These are phyloP conservation scores for Geotrichum europaeum DNA, from an alignment of 1,139 yeast genomes.

Conservation along the genomic window DNA sequence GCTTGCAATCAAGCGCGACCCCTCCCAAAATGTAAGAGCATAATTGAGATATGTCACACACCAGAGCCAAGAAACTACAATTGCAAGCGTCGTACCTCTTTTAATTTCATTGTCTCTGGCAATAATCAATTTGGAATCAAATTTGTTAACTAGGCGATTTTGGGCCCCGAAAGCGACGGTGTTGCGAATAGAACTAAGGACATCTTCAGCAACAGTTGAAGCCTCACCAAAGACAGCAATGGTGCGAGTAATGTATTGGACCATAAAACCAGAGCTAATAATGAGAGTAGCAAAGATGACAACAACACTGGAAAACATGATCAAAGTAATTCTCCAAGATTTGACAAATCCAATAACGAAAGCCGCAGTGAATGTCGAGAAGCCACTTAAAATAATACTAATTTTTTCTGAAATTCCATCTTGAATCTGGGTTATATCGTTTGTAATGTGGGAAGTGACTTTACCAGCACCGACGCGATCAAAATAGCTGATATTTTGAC, in stretches of 20 bases:
- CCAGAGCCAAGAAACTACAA: conserved; percentile 38
- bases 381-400: conserved; percentile 37
- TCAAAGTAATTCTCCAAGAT: conserved; percentile 38
- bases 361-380: conserved; percentile 39
- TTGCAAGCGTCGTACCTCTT: conserved; percentile 12
- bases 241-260: conserved; percentile 32
- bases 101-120: conserved; percentile 23
- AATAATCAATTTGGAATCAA: conserved; percentile 28
- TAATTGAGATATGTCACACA: conserved; percentile 34
- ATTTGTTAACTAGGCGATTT: conserved; percentile 34
- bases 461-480: conserved; percentile 43
- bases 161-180: conserved; percentile 43
- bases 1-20: conserved; percentile 36
- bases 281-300: conserved; percentile 31
- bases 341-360: conserved; percentile 38
- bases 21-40: conserved; percentile 43
- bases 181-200: conserved; percentile 38
- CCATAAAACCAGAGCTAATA: conserved; percentile 30
- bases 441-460: conserved; percentile 41
- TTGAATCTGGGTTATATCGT: conserved; percentile 40
- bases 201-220: conserved; percentile 41
- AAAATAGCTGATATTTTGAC: conserved; percentile 42
- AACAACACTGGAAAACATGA: conserved; percentile 35
- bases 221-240: conserved; percentile 36
- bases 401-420: conserved; percentile 43